phyloP scores from a whole-genome alignment of 2,329 filamentous ascomycete genomes.

The Drechslerella coelobrocha region DNA sequence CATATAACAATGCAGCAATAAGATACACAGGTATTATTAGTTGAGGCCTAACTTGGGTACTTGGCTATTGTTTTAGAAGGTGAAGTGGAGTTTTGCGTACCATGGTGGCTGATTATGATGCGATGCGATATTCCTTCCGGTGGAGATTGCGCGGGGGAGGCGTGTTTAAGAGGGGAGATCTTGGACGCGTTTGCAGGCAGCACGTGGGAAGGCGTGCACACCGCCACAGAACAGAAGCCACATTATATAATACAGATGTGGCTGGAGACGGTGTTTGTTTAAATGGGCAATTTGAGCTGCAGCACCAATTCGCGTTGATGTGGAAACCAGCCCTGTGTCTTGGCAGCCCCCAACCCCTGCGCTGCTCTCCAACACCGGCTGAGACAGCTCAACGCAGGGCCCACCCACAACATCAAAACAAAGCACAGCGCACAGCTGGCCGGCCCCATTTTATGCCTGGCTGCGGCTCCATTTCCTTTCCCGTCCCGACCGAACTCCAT shows the following conservation, averaged over 20 bases:
- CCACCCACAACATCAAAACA: slow-evolving; percentile 49
- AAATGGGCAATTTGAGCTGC: background rate
- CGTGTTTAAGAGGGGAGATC: no score
- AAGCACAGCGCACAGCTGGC: slow-evolving; percentile 6
- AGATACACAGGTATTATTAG: no score
- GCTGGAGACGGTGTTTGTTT: no score
- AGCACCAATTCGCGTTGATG: slow-evolving; percentile 22
- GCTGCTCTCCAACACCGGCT: background rate
- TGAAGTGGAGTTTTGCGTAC: background rate
- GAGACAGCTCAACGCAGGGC: slow-evolving; percentile 40
- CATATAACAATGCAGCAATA: no score
- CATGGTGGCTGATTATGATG: background rate
- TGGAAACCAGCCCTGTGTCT: slow-evolving; percentile 33
- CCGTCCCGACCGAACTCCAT: slow-evolving; percentile 1
- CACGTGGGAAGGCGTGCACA: no score
- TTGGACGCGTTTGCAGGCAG: background rate
- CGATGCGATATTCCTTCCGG: background rate
- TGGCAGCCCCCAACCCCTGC: slow-evolving; percentile 5
- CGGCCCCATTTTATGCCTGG: background rate
- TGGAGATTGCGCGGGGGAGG: background rate
- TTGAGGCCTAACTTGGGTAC: no score
- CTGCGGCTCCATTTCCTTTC: slow-evolving; percentile 7
- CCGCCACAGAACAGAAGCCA: background rate
- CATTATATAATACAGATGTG: background rate
- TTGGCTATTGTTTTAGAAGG: no score